phyloP scores from a whole-genome alignment of 2,329 filamentous ascomycete species.

The Penicillium rolfsii region DNA sequence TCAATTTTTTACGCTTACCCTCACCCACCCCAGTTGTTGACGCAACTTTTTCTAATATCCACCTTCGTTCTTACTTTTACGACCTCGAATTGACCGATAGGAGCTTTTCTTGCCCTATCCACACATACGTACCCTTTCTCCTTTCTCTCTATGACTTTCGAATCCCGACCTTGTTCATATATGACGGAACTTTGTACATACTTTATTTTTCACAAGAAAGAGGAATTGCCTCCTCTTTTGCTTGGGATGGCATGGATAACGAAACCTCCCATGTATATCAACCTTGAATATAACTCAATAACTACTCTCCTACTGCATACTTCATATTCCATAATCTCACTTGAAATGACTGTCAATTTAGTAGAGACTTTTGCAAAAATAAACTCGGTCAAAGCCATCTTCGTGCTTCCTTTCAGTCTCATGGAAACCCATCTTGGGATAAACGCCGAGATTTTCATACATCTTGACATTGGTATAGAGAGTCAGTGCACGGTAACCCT shows the following conservation, averaged over 20 bases:
- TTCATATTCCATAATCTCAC: not conserved
- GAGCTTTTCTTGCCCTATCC: not conserved
- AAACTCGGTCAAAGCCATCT: conserved; percentile 29
- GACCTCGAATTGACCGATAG: conserved; percentile 1
- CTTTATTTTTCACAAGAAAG: conserved; percentile 1
- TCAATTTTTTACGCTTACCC: not conserved
- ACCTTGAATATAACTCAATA: conserved; percentile 8
- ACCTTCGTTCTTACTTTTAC: not conserved
- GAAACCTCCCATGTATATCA: conserved; percentile 16
- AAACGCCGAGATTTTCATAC: conserved; percentile 29
- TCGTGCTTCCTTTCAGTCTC: conserved; percentile 24
- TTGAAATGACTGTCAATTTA: not conserved
- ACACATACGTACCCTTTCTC: not conserved
- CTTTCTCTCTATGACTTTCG: conserved; percentile 3
- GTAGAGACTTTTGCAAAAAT: conserved; percentile 19
- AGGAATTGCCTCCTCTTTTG: not conserved
- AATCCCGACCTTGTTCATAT: not conserved
- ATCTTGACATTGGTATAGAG: conserved; percentile 32
- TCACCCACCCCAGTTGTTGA: not conserved
- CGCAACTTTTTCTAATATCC: not conserved
- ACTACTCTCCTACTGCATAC: not conserved
- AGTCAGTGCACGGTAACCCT: conserved; percentile 10
- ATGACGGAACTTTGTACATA: conserved; percentile 25
- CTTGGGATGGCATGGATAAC: conserved; percentile 8
- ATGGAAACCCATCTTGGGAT: conserved; percentile 25